Evolutionary conservation across 2,329 filamentous ascomycete genomes (phyloP).

Genomic region (Hyphodiscus sp.): DNA sequence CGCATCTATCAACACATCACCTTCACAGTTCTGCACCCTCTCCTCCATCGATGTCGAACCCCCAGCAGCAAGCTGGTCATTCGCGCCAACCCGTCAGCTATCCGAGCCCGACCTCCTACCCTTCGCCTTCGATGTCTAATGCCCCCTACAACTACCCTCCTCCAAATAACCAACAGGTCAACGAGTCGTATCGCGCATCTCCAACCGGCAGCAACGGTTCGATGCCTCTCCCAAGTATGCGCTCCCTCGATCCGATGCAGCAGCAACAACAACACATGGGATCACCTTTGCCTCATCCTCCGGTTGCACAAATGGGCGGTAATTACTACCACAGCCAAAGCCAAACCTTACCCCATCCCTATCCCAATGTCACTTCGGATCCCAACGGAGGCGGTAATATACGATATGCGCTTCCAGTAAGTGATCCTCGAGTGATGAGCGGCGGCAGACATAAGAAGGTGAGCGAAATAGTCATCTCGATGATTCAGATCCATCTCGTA

Average conservation of each 20-base stretch:
- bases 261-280: slow-evolving; percentile 37
- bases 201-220: slow-evolving; percentile 39
- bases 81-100: slow-evolving; percentile 30
- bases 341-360: slow-evolving; percentile 34
- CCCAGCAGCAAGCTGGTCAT: slow-evolving; percentile 14
- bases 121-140: slow-evolving; percentile 39
- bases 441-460: slow-evolving; percentile 54
- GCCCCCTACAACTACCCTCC: slow-evolving; percentile 42
- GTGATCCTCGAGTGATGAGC: slow-evolving; percentile 46
- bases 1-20: slow-evolving; percentile 23
- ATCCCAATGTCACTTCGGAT: slow-evolving; percentile 40
- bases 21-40: slow-evolving; percentile 27
- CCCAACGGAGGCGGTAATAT: slow-evolving; percentile 38
- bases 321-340: slow-evolving; percentile 43
- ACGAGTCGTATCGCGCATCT: slow-evolving; percentile 38
- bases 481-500: slow-evolving; percentile 7
- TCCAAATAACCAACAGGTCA: slow-evolving; percentile 26
- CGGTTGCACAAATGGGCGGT: slow-evolving; percentile 41
- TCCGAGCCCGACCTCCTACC: slow-evolving; percentile 42
- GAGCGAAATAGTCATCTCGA: slow-evolving; percentile 8
- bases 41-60: slow-evolving; percentile 30
- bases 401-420: slow-evolving; percentile 51
- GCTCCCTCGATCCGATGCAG: slow-evolving; percentile 38
- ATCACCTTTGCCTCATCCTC: slow-evolving; percentile 44
- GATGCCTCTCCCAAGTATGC: slow-evolving; percentile 44